A percentile compares a stretch with the other conserved stretches of the same genome.
Conservation (phyloP, 495 filamentous ascomycete genomes). For the Podospora tetraspora region DNA sequence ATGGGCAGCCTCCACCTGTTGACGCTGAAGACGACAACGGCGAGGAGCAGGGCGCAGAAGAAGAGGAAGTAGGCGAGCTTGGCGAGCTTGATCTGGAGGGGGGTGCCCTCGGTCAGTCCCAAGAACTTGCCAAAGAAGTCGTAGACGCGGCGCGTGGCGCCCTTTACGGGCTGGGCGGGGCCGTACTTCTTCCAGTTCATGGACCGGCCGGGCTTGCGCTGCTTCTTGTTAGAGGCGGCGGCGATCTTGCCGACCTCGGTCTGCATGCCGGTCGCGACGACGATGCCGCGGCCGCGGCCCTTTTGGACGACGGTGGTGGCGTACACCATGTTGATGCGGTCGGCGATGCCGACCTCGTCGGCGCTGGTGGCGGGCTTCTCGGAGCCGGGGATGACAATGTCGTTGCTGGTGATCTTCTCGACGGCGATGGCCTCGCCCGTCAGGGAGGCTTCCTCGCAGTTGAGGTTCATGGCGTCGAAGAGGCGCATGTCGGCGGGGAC, state of each 20-base stretch:
- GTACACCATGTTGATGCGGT: conserved; percentile 65
- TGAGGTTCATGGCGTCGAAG: conserved; percentile 73
- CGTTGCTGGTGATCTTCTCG: conserved; percentile 32
- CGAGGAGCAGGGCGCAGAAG: conserved; percentile 64
- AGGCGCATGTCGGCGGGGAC: conserved; percentile 72
- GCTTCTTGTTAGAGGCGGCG: conserved; percentile 53
- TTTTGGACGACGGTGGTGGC: conserved; percentile 63
- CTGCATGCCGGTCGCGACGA: conserved; percentile 67
- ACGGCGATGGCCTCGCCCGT: conserved; percentile 64
- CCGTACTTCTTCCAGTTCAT: conserved; percentile 61
- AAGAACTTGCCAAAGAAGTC: conserved; percentile 62
- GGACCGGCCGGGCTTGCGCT: conserved; percentile 54
- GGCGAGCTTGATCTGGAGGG: conserved; percentile 74
- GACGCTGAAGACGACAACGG: conserved; percentile 74
- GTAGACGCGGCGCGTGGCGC: conserved; percentile 52
- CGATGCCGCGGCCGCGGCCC: conserved; percentile 62
- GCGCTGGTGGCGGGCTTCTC: conserved; percentile 31
- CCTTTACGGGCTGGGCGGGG: conserved; percentile 53
- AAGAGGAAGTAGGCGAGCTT: conserved; percentile 73
- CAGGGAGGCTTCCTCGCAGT: conserved; percentile 37
- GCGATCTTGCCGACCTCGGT: conserved; percentile 87
- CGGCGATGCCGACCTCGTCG: conserved; percentile 54
- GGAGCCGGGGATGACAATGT: conserved; percentile 31
- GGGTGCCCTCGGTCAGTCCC: conserved; percentile 73
- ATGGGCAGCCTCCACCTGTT: conserved; percentile 57